Evolutionary conservation across 169 alveolate genomes (phyloP).

Genomic region (Cryptosporidium felis): DNA sequence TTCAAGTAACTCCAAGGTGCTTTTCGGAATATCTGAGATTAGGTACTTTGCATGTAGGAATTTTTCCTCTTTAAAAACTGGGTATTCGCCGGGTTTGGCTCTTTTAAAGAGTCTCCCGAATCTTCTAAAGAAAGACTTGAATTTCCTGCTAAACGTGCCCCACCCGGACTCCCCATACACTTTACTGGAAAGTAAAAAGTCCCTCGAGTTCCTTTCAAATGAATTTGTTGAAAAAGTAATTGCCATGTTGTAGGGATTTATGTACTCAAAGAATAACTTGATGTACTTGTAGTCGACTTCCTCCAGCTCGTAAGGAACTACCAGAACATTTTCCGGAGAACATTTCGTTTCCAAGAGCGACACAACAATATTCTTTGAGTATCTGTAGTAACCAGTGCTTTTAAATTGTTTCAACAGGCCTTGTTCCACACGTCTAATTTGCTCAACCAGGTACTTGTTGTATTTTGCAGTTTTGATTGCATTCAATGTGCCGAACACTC

Average conservation of each 20-base stretch:
- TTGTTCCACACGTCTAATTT: slow-evolving; percentile 25
- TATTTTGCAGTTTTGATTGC: slow-evolving; percentile 1
- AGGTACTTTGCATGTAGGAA: slow-evolving; percentile 2
- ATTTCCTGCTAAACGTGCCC: slow-evolving; percentile 1
- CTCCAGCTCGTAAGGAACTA: slow-evolving; percentile 27
- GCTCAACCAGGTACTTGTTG: slow-evolving; percentile 1
- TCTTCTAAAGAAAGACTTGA: slow-evolving; percentile 22
- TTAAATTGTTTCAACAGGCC: slow-evolving; percentile 23
- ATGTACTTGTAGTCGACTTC: neutral
- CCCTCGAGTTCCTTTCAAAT: slow-evolving; percentile 13
- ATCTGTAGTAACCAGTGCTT: slow-evolving; percentile 26
- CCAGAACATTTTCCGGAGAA: neutral
- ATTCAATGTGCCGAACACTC: neutral
- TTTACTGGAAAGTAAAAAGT: slow-evolving; percentile 35
- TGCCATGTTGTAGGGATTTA: slow-evolving; percentile 33
- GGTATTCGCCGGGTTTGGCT: slow-evolving; percentile 26
- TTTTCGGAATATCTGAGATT: slow-evolving; percentile 8
- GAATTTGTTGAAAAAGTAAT: slow-evolving; percentile 5
- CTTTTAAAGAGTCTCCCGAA: neutral
- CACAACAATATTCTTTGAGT: slow-evolving; percentile 5
- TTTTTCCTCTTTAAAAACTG: neutral
- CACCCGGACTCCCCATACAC: slow-evolving; percentile 37
- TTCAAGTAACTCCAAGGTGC: neutral
- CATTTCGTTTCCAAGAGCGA: slow-evolving; percentile 24
- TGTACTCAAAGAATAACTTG: neutral